Base-by-base conservation (phyloP, 768 basidiomycete genomes). In the Cyclocybe aegerita region DNA sequence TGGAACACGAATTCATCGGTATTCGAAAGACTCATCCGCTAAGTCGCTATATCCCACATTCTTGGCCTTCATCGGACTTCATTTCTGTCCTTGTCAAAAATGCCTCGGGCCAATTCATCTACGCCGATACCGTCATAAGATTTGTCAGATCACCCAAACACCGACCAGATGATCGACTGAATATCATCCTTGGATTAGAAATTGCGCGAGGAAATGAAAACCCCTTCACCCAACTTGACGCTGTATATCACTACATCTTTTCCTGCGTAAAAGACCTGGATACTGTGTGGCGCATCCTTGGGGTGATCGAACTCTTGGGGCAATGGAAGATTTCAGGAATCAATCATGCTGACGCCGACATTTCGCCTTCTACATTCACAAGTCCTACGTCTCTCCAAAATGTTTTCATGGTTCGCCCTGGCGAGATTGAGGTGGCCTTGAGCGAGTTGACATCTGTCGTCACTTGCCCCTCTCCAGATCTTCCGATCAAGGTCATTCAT, bases 41-140 rank as follows among this genome's bases (percentile, higher is more conserved):
- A 0, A 42, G 40, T 15, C 10, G 35, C 5, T 43, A 41, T 2
- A 32, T 53, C 14, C 52, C 45, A 2, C 15, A 11, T 4, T 15
- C 29, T 3, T 53, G 53, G 51, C 54, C 53, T 6, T 29, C 44
- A 1, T 39, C 45, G 12, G 15, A 47, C 4, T 49, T 48, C 33
- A 16, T 53, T 2, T 2, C 23, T 1, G 7, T 11, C 1, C 42
- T 59, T 0, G 54, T 59, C 2, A n/a, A 39, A 9, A 55, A 56
- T 36, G 53, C 58, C 1, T 59, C 58, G 2, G 58, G 58, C 3
- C 58, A 59, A 29, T 59, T 59, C 16, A 56, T 59, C 8, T 59
- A 56, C 15, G 54, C 58, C 4, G 33, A 52, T 9, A 55, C 53
- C 0, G 54, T 54, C 17, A 40, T 56, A 29, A 56, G 49, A 37